phyloP scores from a whole-genome alignment of 2,329 filamentous ascomycete genomes.

The Saccharata proteae region DNA sequence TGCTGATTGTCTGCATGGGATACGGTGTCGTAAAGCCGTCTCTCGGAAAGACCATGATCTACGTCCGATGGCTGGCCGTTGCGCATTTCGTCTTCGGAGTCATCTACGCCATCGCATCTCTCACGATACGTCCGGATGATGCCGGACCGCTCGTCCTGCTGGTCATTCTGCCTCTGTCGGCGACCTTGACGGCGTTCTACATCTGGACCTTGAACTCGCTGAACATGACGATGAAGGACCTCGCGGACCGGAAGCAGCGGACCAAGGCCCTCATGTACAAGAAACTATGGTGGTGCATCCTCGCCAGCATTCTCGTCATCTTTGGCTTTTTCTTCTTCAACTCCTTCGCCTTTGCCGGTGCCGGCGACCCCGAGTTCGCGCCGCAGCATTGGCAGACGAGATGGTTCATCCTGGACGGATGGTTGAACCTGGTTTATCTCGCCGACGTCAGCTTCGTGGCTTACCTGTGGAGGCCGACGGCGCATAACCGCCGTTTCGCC shows the following conservation, averaged over 20 bases:
- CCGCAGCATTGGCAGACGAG: constrained; percentile 94
- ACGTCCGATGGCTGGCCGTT: constrained; percentile 79
- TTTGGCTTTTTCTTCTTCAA: constrained; percentile 99
- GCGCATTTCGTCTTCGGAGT: constrained; percentile 92
- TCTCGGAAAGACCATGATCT: constrained; percentile 86
- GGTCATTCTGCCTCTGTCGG: constrained; percentile 83
- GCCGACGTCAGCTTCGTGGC: constrained; percentile 87
- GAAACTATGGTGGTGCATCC: constrained; percentile 96
- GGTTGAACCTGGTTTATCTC: constrained; percentile 93
- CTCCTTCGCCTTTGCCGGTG: constrained; percentile 85
- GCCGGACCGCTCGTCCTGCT: constrained; percentile 84
- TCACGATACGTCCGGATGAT: constrained; percentile 78
- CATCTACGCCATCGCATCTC: constrained; percentile 80
- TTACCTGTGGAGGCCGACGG: constrained; percentile 92
- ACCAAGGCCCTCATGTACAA: constrained; percentile 94
- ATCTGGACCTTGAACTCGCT: constrained; percentile 97
- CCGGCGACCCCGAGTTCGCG: constrained; percentile 75
- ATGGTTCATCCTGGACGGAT: constrained; percentile 96
- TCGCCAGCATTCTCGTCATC: constrained; percentile 84
- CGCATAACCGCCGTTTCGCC: constrained; percentile 91
- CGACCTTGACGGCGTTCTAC: constrained; percentile 90
- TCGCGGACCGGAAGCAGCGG: constrained; percentile 87
- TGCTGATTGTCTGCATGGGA: constrained; percentile 98
- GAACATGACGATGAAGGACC: constrained; percentile 87
- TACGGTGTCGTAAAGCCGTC: constrained; percentile 95